Evolutionary conservation across 352 stramenopile genomes (phyloP).

Genomic region (Pythium brachiatum): DNA sequence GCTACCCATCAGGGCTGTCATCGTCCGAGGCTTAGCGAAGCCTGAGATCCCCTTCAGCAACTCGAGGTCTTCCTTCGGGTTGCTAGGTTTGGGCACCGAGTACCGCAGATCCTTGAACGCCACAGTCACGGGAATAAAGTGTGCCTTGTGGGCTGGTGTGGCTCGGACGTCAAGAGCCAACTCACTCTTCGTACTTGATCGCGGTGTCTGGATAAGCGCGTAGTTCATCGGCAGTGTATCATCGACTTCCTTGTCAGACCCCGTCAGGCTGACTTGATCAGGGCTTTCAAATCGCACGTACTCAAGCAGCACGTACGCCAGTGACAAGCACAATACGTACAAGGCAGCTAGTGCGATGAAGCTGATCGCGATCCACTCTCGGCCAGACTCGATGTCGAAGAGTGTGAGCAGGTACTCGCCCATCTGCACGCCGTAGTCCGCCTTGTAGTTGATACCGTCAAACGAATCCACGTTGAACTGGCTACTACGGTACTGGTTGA

Average conservation of each 20-base stretch:
- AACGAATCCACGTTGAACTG: conserved; percentile 21
- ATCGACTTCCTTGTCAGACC: background rate
- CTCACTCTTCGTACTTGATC: background rate
- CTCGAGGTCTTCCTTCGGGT: conserved; percentile 33
- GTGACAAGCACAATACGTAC: conserved; percentile 29
- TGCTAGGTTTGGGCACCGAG: conserved; percentile 30
- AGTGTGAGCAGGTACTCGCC: conserved; percentile 23
- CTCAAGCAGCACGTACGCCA: conserved; percentile 28
- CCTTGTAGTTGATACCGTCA: conserved; percentile 31
- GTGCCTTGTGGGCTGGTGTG: background rate
- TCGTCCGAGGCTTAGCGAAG: conserved; percentile 40
- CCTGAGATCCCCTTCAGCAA: conserved; percentile 60
- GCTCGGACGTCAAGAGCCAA: background rate
- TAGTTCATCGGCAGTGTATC: background rate
- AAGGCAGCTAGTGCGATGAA: conserved; percentile 19
- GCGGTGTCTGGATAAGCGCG: background rate
- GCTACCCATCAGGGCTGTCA: conserved; percentile 72
- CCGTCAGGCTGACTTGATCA: conserved; percentile 4
- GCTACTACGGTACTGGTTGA: conserved; percentile 27
- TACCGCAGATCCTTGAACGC: conserved; percentile 49
- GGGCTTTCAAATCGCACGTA: conserved; percentile 29
- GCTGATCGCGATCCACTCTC: conserved; percentile 21
- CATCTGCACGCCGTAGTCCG: conserved; percentile 12
- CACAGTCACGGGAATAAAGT: conserved; percentile 30
- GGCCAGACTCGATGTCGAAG: conserved; percentile 18